phyloP scores from a whole-genome alignment of 2,329 filamentous ascomycete genomes.

The Botrytis medusae region DNA sequence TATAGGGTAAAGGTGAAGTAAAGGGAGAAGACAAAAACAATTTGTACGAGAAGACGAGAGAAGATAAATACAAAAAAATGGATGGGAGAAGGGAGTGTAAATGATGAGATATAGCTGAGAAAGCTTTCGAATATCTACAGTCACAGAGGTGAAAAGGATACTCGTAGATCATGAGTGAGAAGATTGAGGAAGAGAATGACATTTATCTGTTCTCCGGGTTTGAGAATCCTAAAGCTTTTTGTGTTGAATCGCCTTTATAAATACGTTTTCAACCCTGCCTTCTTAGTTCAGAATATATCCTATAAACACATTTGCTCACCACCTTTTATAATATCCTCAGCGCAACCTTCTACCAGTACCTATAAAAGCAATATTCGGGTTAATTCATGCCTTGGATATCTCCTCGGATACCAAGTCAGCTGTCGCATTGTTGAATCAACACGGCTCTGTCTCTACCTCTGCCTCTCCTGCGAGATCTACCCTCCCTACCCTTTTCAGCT shows the following conservation, averaged over 20 bases:
- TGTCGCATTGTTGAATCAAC: too few relatives aligned
- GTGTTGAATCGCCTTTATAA: neutral
- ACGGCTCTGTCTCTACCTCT: too few relatives aligned
- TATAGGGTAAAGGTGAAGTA: neutral
- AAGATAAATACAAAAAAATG: neutral
- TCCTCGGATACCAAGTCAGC: too few relatives aligned
- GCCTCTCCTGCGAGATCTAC: too few relatives aligned
- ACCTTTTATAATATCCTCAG: neutral
- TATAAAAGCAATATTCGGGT: too few relatives aligned
- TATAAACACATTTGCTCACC: neutral
- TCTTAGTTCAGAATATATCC: fast-evolving
- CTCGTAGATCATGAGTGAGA: neutral
- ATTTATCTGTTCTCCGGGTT: neutral
- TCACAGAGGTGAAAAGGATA: neutral
- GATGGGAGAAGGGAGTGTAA: neutral
- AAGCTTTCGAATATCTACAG: neutral
- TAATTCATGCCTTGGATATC: too few relatives aligned
- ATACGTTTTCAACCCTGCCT: neutral
- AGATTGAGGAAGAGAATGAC: neutral
- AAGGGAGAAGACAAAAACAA: neutral
- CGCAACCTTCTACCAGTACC: too few relatives aligned
- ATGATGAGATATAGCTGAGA: neutral
- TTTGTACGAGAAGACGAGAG: neutral
- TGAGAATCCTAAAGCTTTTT: neutral
- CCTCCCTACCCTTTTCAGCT: too few relatives aligned